Evolutionary conservation across 2,329 filamentous ascomycete species (phyloP).

Genomic region (Arthrobotrys conoides): DNA sequence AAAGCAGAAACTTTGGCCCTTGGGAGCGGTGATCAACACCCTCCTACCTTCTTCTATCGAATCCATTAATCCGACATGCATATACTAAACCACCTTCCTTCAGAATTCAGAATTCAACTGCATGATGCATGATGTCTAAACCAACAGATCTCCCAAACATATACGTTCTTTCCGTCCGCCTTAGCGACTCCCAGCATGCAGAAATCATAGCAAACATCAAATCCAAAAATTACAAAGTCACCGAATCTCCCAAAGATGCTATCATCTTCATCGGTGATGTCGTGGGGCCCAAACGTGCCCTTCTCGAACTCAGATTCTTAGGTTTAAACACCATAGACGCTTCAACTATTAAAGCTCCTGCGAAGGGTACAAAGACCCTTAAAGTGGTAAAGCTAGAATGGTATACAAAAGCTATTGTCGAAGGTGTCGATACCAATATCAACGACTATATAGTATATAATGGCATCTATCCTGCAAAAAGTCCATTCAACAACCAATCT

Average conservation of each 20-base stretch:
- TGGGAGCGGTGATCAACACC: background rate
- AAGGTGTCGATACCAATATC: constrained; percentile 69
- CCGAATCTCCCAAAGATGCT: constrained; percentile 71
- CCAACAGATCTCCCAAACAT: constrained; percentile 74
- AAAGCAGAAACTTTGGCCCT: background rate
- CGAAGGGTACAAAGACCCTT: constrained; percentile 63
- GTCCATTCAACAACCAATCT: constrained; percentile 27
- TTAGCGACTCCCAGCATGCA: constrained; percentile 75
- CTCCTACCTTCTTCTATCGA: constrained; percentile 6
- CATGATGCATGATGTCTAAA: constrained; percentile 65
- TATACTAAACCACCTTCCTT: constrained; percentile 14
- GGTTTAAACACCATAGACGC: constrained; percentile 74
- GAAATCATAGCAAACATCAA: constrained; percentile 74
- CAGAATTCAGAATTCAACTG: background rate
- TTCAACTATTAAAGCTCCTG: constrained; percentile 18
- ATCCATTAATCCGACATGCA: constrained; percentile 34
- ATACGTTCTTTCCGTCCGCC: constrained; percentile 80
- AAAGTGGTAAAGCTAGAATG: constrained; percentile 75
- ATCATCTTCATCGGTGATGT: constrained; percentile 82
- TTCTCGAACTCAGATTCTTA: constrained; percentile 81
- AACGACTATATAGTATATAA: constrained; percentile 73
- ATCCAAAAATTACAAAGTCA: constrained; percentile 26
- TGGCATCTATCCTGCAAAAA: constrained; percentile 65
- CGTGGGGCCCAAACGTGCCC: constrained; percentile 77
- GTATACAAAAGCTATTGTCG: constrained; percentile 72